Base-by-base conservation (phyloP, 2,329 filamentous ascomycete species). In the Trichoderma sp. region DNA sequence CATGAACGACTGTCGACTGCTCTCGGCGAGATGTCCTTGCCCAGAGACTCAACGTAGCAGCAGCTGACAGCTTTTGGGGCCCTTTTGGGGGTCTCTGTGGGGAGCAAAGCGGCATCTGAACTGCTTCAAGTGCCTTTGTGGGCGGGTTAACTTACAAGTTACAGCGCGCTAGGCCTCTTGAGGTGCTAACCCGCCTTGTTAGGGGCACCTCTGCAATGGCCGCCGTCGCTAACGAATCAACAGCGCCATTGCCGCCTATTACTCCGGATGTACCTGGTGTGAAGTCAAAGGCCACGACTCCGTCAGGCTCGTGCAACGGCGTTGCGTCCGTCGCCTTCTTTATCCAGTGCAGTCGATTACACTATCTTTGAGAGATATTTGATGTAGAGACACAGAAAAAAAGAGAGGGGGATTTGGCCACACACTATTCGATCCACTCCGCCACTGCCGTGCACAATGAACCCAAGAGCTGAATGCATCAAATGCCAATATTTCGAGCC, bases 31-130 rank as follows among this genome's bases (percentile, higher is more conserved):
- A 63, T 71, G 47, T 12, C 23, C 28, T 65, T 58, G 12, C 5
- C 43, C 32, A 70, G 58, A 63, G 67, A 65, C 61, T 71, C 50
- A 66, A 65, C 61, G 68, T 71, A 66, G 68, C 68, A 71, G 61
- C 68, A 65, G 61, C 61, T 70, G 68, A 70, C 58, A 64, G 47
- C 17, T 26, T 57, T 58, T 20, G 32, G 58, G 68, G 30, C 17
- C 36, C 28, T 67, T 57, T 67, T n/a, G 64, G 64, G 64, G 64
- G 32, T 57, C 55, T 62, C 39, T 69, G 57, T 69, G 67, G 67
- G 67, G 67, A 53, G 55, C 34, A n/a, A 32, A 43, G 55, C 67
- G 67, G 67, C 67, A 69, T 62, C 67, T 69, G 67, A 69, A 61
- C 59, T 50, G 36, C 55, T n/a, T 30, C 34, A 30, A 61, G 36